Evolutionary conservation across 495 filamentous ascomycete species (phyloP).

Genomic region (Aspergillus kassunensis): DNA sequence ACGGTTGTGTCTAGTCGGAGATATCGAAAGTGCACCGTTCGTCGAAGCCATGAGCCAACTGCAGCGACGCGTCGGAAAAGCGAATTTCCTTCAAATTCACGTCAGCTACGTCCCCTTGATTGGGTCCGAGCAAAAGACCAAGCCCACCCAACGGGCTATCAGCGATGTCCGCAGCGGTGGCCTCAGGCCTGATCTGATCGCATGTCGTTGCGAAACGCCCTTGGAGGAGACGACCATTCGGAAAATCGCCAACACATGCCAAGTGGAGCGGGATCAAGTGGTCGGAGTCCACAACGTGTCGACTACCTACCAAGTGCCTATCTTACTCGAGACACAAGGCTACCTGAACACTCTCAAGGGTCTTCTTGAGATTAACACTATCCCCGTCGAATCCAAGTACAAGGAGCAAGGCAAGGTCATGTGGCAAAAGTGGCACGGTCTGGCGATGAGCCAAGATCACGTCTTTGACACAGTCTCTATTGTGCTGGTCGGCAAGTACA

Average conservation of each 20-base stretch:
- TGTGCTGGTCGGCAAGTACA: slow-evolving; percentile 91
- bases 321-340: slow-evolving; percentile 78
- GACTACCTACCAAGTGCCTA: slow-evolving; percentile 86
- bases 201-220: slow-evolving; percentile 78
- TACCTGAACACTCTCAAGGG: slow-evolving; percentile 58
- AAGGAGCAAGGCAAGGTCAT: slow-evolving; percentile 55
- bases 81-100: slow-evolving; percentile 83
- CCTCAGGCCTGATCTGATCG: slow-evolving; percentile 85
- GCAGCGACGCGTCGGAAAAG: slow-evolving; percentile 62
- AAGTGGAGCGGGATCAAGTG: slow-evolving; percentile 76
- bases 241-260: slow-evolving; percentile 85
- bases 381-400: slow-evolving; percentile 39
- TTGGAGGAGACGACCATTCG: slow-evolving; percentile 71
- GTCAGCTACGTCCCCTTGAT: slow-evolving; percentile 75
- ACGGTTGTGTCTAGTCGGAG: slow-evolving; percentile 52
- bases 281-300: slow-evolving; percentile 80
- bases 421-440: slow-evolving; percentile 71
- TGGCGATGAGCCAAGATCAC: slow-evolving; percentile 59
- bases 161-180: slow-evolving; percentile 75
- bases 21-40: slow-evolving; percentile 90
- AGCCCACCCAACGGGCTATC: slow-evolving; percentile 90
- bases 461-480: slow-evolving; percentile 69
- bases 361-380: slow-evolving; percentile 47
- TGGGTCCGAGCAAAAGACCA: slow-evolving; percentile 81
- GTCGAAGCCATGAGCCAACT: slow-evolving; percentile 83